Evolutionary conservation across 106 monocot species (phyloP).

Genomic region (Dioscorea dumetorum): DNA sequence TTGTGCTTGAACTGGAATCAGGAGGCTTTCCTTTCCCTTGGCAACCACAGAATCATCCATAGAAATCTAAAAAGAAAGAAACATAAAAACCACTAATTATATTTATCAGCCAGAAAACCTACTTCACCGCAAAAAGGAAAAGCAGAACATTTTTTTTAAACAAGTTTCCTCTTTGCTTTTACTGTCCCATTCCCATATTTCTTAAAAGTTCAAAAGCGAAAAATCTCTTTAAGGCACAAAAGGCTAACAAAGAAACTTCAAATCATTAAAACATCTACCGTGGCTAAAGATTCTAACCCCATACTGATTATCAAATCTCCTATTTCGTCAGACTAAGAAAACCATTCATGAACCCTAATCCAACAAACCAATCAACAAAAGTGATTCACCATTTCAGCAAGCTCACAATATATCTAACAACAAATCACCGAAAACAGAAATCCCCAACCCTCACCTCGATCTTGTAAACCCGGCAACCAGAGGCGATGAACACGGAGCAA

Average conservation of each 20-base stretch:
- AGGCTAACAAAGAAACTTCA: neutral
- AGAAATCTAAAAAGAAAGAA: slow-evolving; percentile 34
- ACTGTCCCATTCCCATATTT: too few relatives aligned
- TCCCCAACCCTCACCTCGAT: slow-evolving; percentile 33
- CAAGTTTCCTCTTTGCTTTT: too few relatives aligned
- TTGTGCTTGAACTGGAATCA: slow-evolving; percentile 63
- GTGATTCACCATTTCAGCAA: neutral
- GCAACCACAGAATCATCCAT: slow-evolving; percentile 38
- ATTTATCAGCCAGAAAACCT: too few relatives aligned
- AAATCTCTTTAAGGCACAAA: too few relatives aligned
- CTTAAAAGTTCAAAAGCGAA: too few relatives aligned
- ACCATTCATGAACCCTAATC: neutral
- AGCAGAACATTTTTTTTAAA: too few relatives aligned
- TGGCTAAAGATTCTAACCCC: neutral
- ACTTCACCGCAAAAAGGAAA: too few relatives aligned
- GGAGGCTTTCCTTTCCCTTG: slow-evolving; percentile 79
- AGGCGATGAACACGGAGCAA: slow-evolving; percentile 67
- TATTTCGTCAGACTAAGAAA: too few relatives aligned
- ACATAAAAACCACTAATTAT: too few relatives aligned
- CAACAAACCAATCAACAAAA: neutral
- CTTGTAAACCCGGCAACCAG: slow-evolving; percentile 68
- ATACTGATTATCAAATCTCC: neutral
- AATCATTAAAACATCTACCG: neutral
- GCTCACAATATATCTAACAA: neutral
- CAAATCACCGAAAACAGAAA: neutral